Evolutionary conservation across 805 yeast genomes (phyloP), one percentile per base, ranked within the genome.

Genomic region (Danielia oregonensis): DNA sequence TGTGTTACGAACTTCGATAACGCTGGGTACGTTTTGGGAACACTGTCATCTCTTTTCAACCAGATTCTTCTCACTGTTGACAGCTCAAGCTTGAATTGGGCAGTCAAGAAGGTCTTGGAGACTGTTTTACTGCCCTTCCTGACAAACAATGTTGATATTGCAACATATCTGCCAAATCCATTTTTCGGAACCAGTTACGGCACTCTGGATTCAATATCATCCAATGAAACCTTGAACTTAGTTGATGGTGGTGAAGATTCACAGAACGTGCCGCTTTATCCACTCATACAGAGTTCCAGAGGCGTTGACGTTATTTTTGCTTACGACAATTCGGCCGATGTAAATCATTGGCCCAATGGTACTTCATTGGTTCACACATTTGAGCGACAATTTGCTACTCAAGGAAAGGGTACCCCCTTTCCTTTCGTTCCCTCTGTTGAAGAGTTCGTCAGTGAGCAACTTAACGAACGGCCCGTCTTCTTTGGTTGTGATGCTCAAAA

Each of bases 201-300:
- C 12, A 30, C 51, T 6, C 51, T 62, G 10, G 52, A 57, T 1
- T 38, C 66, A 13, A 65, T 79, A 35, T 28, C 36, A 4, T 22
- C 25, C 3, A 55, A 70, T 30, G 65, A 65, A 4, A 55, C 68
- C 16, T 62, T 83, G 27, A 72, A 63, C 48, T 64, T 85, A 39
- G 86, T 76, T 19, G 94, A 85, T 52, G 94, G 94, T 27, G 94
- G 93, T 21, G 86, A 80, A 54, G 91, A 84, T 54, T 36, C 69
- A 6, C 87, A 82, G 55, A 82, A 82, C 49, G 66, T 85, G 12
- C 93, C 94, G 0, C 55, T 81, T 24, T 61, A 71, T 19, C 86
- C 91, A 2, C 65, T 85, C 32, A 49, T 82, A 17, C 82, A 80
- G 44, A 74, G 76, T 5, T 72, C 74, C 29, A 66, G 88, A 54